Evolutionary conservation across 139 green algal genomes (phyloP), one percentile per base, ranked within the genome.

Genomic region (Chara braunii): DNA sequence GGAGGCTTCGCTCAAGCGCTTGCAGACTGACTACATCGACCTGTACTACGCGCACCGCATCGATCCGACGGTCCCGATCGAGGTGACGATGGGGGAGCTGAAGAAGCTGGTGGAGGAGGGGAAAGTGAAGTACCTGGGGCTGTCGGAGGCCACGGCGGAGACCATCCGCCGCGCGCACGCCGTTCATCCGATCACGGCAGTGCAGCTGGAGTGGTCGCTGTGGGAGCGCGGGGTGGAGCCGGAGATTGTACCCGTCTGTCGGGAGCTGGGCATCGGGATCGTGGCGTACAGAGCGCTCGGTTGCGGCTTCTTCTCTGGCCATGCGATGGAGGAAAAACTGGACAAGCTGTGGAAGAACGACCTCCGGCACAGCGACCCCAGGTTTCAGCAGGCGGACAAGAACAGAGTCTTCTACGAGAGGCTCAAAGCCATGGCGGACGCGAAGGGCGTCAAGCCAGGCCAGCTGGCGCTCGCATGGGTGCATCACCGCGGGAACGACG

Each of bases 381-480:
- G n/a, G n/a, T n/a, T n/a, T n/a, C n/a, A n/a, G n/a, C n/a, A n/a
- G n/a, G n/a, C n/a, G 22, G 32, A 71, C 23, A 76, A 84, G 73
- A 92, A 92, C 66, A 26, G 85, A 55, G 53, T 62, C 43, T 51
- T 91, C 24, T 81, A 89, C 28, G 58, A 86, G 40, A 60, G 71
- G 12, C 33, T 90, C 7, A 68, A 77, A 52, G 53, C 37, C 4
- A 36, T 89, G 1, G 86, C 86, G 0, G 28, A 45, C 3, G 56
- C 58, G 42, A 90, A 90, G 68, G 81, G 79, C 2, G 80, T 58
- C 64, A 88, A 78, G 2, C 51, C 80, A n/a, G 78, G 55, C 9
- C 86, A 92, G 82, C 55, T 92, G 55, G 82, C 86, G 8, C 77
- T 92, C 45, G 84, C 85, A 0, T 92, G 86, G 86, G 64, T 92